Conservation (phyloP, 2,329 filamentous ascomycete species). For the Coniochaeta pulveracea region DNA sequence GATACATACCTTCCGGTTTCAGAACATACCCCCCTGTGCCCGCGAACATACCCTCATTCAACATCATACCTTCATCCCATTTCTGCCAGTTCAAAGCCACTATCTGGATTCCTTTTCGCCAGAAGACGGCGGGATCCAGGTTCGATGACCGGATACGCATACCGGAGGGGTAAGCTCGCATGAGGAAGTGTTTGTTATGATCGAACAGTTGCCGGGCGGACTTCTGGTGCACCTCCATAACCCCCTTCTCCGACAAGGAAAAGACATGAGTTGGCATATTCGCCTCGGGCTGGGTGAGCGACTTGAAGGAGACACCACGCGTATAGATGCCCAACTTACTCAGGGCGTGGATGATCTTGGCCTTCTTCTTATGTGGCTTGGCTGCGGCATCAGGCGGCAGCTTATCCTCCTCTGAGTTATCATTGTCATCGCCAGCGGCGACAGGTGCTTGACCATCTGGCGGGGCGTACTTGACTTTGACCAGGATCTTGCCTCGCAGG, state of each 20-base stretch:
- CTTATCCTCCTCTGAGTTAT: conserved; percentile 18
- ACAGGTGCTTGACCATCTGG: too few relatives aligned
- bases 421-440: conserved; percentile 14
- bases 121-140: conserved; percentile 72
- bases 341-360: conserved; percentile 61
- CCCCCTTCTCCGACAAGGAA: conserved; percentile 49
- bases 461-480: conserved; percentile 67
- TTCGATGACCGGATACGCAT: conserved; percentile 77
- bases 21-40: conserved; percentile 76
- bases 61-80: conserved; percentile 87
- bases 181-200: conserved; percentile 72
- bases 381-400: conserved; percentile 17
- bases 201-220: conserved; percentile 49
- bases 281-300: conserved; percentile 61
- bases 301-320: conserved; percentile 70
- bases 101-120: conserved; percentile 82
- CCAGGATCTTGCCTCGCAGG: conserved; percentile 66
- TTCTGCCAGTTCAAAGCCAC: conserved; percentile 92
- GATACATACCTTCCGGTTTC: conserved; percentile 56
- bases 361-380: conserved; percentile 34
- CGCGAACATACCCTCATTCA: conserved; percentile 86
- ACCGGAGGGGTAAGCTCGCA: conserved; percentile 82
- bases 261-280: conserved; percentile 59
- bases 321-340: conserved; percentile 75
- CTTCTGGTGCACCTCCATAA: conserved; percentile 49